phyloP scores from a whole-genome alignment of 2,329 filamentous ascomycete genomes.

The Fusarium sp. region DNA sequence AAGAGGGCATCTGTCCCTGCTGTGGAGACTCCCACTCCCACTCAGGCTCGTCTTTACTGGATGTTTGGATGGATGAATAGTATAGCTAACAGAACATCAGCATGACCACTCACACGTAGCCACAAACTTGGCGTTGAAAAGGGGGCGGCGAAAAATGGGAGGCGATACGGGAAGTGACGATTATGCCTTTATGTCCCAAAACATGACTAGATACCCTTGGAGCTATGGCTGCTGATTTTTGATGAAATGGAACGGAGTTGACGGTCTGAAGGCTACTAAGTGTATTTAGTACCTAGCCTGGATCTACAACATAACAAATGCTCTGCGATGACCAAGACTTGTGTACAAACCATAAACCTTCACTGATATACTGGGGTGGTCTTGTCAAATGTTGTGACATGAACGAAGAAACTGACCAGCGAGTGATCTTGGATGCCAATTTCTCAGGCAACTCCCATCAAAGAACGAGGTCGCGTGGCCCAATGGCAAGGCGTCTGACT shows the following conservation, averaged over 20 bases:
- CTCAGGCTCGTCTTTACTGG: slow-evolving; percentile 52
- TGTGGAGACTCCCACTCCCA: slow-evolving; percentile 56
- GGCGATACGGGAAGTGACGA: slow-evolving; percentile 19
- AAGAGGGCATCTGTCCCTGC: slow-evolving; percentile 55
- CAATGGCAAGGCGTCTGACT: slow-evolving; percentile 40
- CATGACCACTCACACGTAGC: slow-evolving; percentile 10
- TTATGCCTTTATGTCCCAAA: slow-evolving; percentile 33
- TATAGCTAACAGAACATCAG: slow-evolving; percentile 44
- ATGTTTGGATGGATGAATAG: slow-evolving; percentile 48
- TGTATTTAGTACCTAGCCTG: background rate
- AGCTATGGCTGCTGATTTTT: slow-evolving; percentile 40
- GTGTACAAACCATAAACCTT: background rate
- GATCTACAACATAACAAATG: background rate
- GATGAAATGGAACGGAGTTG: slow-evolving; percentile 27
- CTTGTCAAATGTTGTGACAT: background rate
- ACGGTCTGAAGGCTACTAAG: background rate
- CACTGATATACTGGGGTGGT: background rate
- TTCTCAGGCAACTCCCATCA: background rate
- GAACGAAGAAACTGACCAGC: background rate
- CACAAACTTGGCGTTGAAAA: slow-evolving; percentile 26
- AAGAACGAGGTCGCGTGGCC: slow-evolving; percentile 29
- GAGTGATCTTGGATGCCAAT: background rate
- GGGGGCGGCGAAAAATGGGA: background rate
- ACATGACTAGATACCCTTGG: slow-evolving; percentile 48
- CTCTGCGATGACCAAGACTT: background rate